A percentile compares a stretch with the other conserved stretches of the same genome.
These are phyloP conservation scores for Mucor piriformis DNA, from an alignment of 371 early-diverging fungal genomes.

Conservation along the genomic window DNA sequence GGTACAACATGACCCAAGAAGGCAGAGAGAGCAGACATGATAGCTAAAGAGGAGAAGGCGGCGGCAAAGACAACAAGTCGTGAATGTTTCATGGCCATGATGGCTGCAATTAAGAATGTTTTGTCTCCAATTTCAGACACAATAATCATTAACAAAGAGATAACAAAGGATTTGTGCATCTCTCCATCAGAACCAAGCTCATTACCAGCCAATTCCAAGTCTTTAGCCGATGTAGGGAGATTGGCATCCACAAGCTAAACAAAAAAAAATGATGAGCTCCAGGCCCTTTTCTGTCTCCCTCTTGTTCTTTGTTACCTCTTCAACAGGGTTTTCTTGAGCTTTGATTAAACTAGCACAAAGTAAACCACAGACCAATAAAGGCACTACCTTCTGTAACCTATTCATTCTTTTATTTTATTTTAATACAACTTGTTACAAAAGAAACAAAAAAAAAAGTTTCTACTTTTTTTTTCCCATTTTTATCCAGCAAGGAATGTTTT, in stretches of 20 bases:
- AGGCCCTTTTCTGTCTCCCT: not conserved
- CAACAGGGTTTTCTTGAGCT: slow-evolving; percentile 31
- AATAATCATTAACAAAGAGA: slow-evolving; percentile 81
- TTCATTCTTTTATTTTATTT: not conserved
- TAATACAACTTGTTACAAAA: not conserved
- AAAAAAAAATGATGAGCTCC: not conserved
- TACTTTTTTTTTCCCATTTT: not conserved
- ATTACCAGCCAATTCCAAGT: slow-evolving; percentile 5
- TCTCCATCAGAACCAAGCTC: not conserved
- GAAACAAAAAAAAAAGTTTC: slow-evolving; percentile 1
- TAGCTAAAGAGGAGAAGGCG: slow-evolving; percentile 80
- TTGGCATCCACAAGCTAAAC: slow-evolving; percentile 10
- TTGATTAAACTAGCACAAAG: slow-evolving; percentile 1
- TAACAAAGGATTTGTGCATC: slow-evolving; percentile 46
- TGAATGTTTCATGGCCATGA: slow-evolving; percentile 95
- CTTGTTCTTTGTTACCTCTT: slow-evolving; percentile 24
- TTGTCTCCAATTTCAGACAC: slow-evolving; percentile 98
- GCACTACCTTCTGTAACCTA: slow-evolving; percentile 9
- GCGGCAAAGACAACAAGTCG: slow-evolving; percentile 86
- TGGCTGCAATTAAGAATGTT: slow-evolving; percentile 95
- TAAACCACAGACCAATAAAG: not conserved
- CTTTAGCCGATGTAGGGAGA: not conserved
- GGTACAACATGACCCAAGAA: slow-evolving; percentile 89
- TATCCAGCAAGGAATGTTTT: not conserved
- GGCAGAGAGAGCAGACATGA: slow-evolving; percentile 96